These are phyloP conservation scores for Trichosporon faecale DNA, from an alignment of 1,284 basidiomycete species.

Conservation along the genomic window DNA sequence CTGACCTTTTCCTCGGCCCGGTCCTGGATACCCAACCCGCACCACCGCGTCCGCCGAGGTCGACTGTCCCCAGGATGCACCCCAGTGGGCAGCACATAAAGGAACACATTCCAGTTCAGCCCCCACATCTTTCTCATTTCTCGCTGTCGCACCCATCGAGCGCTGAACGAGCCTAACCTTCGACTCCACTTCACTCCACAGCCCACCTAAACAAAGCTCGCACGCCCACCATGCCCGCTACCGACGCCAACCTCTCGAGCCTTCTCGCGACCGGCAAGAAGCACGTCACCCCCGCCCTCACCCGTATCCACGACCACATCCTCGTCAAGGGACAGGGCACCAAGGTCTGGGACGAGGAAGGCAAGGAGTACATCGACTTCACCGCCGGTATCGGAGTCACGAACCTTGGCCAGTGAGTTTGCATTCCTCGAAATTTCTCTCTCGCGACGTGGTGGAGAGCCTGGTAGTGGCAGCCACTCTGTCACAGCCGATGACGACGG, in stretches of 20 bases:
- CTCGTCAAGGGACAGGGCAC: constrained; percentile 75
- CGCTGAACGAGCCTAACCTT: neutral
- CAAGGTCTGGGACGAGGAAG: constrained; percentile 63
- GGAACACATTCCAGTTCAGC: neutral
- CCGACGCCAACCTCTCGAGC: constrained; percentile 25
- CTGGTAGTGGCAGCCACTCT: neutral
- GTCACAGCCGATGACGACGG: too few species aligned
- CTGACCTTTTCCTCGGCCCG: neutral
- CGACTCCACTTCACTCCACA: neutral
- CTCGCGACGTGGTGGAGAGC: neutral
- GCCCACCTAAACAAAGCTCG: neutral
- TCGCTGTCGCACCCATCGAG: neutral
- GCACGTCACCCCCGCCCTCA: constrained; percentile 39
- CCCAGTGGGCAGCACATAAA: neutral
- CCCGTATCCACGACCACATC: constrained; percentile 57
- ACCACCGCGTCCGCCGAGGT: neutral
- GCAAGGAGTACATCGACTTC: constrained; percentile 70
- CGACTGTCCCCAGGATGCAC: neutral
- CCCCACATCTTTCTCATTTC: neutral
- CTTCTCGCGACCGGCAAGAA: constrained; percentile 29
- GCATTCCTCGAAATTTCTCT: neutral
- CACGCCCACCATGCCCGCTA: constrained; percentile 22
- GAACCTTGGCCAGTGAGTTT: constrained; percentile 27
- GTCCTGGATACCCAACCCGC: neutral
- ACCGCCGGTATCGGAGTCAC: constrained; percentile 71